Evolutionary conservation across 805 yeast genomes (phyloP), one percentile per base, ranked within the genome.

Genomic region (Metschnikowia anglica): DNA sequence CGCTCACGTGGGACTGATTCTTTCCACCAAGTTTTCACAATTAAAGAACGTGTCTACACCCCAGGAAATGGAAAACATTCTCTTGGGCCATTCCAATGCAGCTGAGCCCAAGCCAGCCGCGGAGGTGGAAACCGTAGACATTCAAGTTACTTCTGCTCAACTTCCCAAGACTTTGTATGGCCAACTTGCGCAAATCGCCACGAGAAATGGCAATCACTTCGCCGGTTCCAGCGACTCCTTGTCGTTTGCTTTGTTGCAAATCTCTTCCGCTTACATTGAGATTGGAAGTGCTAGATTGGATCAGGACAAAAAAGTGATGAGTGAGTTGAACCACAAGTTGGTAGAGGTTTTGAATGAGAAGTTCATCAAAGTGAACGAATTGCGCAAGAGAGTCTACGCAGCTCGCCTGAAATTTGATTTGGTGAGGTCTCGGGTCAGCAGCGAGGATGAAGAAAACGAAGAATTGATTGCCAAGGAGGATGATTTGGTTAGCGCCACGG

Each of bases 401-500:
- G 79, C 88, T 12, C 77, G 93, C 63, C 71, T 78, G 44, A 81
- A 76, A 44, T 83, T 86, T 56, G 95, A 86, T 62, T 72, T 82
- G 6, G 63, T 81, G 48, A 76, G 93, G 61, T 72, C 86, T 41
- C 85, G 79, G 53, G 39, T 53, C 19, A 39, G 42, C 32, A 66
- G 58, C 19, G 66, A 60, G 10, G 72, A 71, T 32, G 85, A 79
- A 40, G 72, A 81, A 51, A 68, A 70, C 47, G 74, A 72, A 49
- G 79, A 76, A 41, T 65, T 79, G 51, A 81, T 80, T 46, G 60
- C 67, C 13, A 72, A 72, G 47, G 95, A 86, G 62, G 95, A 86
- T 59, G 91, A 84, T 48, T 76, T 86, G 51, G 93, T 86, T 26
- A 77, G 81, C 52, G 87, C 88, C 19, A 85, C 89, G 3, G 83